Percentiles rank a stretch among this genome's conserved stretches.
Conservation (phyloP, 1,139 yeast species). For the Lodderomyces oxycetoniae region DNA sequence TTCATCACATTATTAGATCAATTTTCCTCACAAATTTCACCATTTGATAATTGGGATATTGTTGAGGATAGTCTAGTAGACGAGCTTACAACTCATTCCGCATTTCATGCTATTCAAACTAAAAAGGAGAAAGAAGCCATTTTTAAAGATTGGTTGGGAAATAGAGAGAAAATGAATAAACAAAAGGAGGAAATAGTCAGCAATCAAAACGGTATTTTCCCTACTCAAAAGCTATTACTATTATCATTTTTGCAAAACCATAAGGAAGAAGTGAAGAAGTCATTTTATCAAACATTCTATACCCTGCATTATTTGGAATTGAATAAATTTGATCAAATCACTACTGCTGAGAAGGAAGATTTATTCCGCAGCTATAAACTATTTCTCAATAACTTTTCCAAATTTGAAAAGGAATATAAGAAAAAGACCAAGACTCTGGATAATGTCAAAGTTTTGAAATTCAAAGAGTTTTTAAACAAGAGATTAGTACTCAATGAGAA, state of each 20-base stretch:
- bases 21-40: conserved; percentile 23
- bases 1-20: conserved; percentile 24
- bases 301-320: conserved; percentile 17
- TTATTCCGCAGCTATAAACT: conserved; percentile 22
- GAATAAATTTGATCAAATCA: conserved; percentile 13
- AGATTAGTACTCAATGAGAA: neutral
- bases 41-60: conserved; percentile 37
- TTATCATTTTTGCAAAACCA: conserved; percentile 26
- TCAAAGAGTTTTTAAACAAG: conserved; percentile 14
- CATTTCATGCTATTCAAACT: conserved; percentile 25
- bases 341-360: conserved; percentile 19
- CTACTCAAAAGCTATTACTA: conserved; percentile 23
- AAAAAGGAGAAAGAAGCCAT: conserved; percentile 20
- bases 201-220: conserved; percentile 15
- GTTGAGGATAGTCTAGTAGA: conserved; percentile 35
- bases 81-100: conserved; percentile 27
- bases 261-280: conserved; percentile 27
- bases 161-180: conserved; percentile 6
- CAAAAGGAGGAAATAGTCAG: conserved; percentile 3
- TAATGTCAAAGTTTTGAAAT: conserved; percentile 26
- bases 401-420: conserved; percentile 23
- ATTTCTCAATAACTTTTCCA: conserved; percentile 24
- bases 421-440: conserved; percentile 16
- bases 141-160: conserved; percentile 32
- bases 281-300: conserved; percentile 27